Evolutionary conservation across 2,329 filamentous ascomycete genomes (phyloP).

Genomic region (Xylariaceae sp.): DNA sequence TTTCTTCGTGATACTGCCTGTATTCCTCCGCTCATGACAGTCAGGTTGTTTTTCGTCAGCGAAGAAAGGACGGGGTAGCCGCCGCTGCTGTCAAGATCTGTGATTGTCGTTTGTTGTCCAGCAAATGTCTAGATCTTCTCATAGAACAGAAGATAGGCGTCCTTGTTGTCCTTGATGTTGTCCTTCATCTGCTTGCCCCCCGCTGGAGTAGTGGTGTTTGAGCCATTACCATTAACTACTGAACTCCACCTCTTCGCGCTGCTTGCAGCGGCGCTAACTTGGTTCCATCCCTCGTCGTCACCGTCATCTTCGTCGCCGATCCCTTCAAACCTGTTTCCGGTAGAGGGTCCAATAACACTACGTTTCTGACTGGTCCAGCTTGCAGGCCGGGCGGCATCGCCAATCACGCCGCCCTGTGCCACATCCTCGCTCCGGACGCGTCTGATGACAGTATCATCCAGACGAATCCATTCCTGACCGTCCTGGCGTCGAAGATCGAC

Average conservation of each 20-base stretch:
- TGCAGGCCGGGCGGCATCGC: conserved; percentile 59
- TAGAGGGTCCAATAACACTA: conserved; percentile 30
- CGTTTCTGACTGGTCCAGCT: conserved; percentile 61
- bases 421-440: conserved; percentile 84
- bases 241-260: conserved; percentile 71
- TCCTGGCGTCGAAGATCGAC: conserved; percentile 95
- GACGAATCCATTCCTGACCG: conserved; percentile 88
- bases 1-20: not conserved
- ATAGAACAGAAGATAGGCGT: conserved; percentile 95
- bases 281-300: conserved; percentile 75
- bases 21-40: not conserved
- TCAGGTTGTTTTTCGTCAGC: not conserved
- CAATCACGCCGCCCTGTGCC: conserved; percentile 76
- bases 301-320: conserved; percentile 62
- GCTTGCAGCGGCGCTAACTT: conserved; percentile 60
- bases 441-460: conserved; percentile 88
- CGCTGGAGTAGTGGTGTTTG: conserved; percentile 48
- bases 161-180: conserved; percentile 84
- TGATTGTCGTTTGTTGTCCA: not conserved
- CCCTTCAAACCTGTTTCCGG: conserved; percentile 68
- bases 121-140: conserved; percentile 55
- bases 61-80: not conserved
- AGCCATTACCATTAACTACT: conserved; percentile 60
- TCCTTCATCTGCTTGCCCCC: conserved; percentile 56
- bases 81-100: not conserved